These are phyloP conservation scores for Quercus aquifolioides DNA, from an alignment of 306 rosid genomes.

Conservation along the genomic window DNA sequence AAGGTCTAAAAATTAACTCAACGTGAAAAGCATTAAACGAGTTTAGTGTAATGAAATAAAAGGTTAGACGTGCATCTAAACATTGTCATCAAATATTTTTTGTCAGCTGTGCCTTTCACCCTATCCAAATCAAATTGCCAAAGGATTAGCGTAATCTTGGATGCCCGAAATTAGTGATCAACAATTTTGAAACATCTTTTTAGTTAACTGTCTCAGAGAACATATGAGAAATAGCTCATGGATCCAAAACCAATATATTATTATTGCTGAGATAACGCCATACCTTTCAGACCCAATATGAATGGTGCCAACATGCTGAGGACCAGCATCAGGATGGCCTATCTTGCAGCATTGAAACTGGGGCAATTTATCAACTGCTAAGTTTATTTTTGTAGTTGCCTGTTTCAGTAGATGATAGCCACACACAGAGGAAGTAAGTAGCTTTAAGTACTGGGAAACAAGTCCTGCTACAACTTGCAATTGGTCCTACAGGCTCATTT, in stretches of 20 bases:
- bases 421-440: slow-evolving; percentile 12
- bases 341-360: slow-evolving; percentile 65
- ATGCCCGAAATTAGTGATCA: not conserved
- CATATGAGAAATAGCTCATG: not conserved
- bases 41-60: not conserved
- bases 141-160: not conserved
- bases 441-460: not conserved
- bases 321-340: slow-evolving; percentile 57
- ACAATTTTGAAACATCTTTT: not conserved
- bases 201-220: not conserved
- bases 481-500: not conserved
- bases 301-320: slow-evolving; percentile 85
- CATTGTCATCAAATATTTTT: not conserved
- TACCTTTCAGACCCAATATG: slow-evolving; percentile 96
- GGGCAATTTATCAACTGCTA: slow-evolving; percentile 86
- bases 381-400: slow-evolving; percentile 90
- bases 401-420: slow-evolving; percentile 44
- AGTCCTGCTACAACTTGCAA: not conserved
- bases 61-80: not conserved
- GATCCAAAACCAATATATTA: not conserved
- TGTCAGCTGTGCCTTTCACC: not conserved
- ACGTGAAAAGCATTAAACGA: not conserved
- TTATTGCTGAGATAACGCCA: not conserved
- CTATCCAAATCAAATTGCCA: not conserved
- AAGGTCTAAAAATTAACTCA: not conserved